phyloP scores from a whole-genome alignment of 2,329 filamentous ascomycete genomes.

The Zasmidium citrigriseum region DNA sequence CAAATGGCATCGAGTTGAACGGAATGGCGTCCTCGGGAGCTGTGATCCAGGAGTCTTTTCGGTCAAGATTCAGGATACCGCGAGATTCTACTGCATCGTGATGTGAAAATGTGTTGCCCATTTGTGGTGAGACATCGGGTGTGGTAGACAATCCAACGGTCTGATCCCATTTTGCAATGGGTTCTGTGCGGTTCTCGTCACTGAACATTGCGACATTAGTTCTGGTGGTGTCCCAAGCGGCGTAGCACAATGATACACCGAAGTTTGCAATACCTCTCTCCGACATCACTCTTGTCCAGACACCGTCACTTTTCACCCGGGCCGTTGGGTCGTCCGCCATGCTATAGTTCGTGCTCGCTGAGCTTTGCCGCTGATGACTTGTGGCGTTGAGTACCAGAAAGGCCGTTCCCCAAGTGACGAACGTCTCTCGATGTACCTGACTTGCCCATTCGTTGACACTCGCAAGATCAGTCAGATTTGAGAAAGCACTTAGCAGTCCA shows the following conservation, averaged over 20 bases:
- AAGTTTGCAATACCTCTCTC: not conserved
- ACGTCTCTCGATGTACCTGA: not conserved
- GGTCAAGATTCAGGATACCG: too few species aligned
- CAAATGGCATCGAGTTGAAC: too few species aligned
- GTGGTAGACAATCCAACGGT: not conserved
- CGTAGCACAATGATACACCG: not conserved
- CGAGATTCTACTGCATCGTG: too few species aligned
- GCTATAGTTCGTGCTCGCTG: not conserved
- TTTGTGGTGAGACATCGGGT: not conserved
- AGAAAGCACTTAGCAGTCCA: not conserved
- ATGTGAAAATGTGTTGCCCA: not conserved
- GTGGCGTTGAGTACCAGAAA: not conserved
- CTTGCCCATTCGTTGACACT: not conserved
- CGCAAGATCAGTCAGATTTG: not conserved
- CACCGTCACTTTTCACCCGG: not conserved
- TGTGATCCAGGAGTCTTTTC: too few species aligned
- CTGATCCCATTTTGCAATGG: not conserved
- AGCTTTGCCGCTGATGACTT: not conserved
- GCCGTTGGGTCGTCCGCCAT: not conserved
- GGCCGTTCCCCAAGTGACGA: not conserved
- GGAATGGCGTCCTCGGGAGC: too few species aligned
- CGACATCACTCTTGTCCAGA: not conserved
- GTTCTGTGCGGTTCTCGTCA: not conserved
- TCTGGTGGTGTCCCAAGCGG: not conserved
- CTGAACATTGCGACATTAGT: not conserved